phyloP scores from a whole-genome alignment of 768 basidiomycete genomes.

The Saitozyma podzolica region DNA sequence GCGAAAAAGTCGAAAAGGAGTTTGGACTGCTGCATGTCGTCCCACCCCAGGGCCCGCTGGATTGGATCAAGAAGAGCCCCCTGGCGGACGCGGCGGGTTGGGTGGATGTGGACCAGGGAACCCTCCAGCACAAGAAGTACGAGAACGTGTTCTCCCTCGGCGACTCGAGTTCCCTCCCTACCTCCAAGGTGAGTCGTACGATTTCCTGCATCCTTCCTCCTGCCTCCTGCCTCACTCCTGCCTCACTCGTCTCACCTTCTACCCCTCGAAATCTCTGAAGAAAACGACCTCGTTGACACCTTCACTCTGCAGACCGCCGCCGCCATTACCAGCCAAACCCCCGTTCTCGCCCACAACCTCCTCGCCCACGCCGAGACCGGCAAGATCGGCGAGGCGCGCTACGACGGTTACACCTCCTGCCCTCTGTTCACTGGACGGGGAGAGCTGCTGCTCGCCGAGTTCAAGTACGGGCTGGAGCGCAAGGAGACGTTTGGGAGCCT shows the following conservation, averaged over 20 bases:
- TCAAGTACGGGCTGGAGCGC: conserved; percentile 85
- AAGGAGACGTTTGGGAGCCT: conserved; percentile 79
- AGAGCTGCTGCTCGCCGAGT: conserved; percentile 76
- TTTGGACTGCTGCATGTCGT: conserved; percentile 82
- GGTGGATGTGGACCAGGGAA: conserved; percentile 80
- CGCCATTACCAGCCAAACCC: conserved; percentile 86
- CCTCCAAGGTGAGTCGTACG: conserved; percentile 63
- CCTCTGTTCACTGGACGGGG: conserved; percentile 75
- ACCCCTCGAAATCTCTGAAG: neutral
- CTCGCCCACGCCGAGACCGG: conserved; percentile 74
- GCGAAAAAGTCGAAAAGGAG: conserved; percentile 63
- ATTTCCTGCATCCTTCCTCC: neutral
- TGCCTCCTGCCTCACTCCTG: neutral
- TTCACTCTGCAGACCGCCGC: conserved; percentile 66
- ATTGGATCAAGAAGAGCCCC: conserved; percentile 60
- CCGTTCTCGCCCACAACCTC: conserved; percentile 86
- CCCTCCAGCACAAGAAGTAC: conserved; percentile 79
- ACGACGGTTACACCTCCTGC: conserved; percentile 66
- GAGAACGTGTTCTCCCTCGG: conserved; percentile 86
- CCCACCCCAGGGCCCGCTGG: conserved; percentile 88
- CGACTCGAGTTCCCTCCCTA: conserved; percentile 89
- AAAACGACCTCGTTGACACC: neutral
- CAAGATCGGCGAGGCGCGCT: conserved; percentile 65
- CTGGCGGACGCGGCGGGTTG: conserved; percentile 75
- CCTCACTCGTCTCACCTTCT: neutral